Base-by-base conservation (phyloP, 306 rosid genomes). In the Acacia acuminata region DNA sequence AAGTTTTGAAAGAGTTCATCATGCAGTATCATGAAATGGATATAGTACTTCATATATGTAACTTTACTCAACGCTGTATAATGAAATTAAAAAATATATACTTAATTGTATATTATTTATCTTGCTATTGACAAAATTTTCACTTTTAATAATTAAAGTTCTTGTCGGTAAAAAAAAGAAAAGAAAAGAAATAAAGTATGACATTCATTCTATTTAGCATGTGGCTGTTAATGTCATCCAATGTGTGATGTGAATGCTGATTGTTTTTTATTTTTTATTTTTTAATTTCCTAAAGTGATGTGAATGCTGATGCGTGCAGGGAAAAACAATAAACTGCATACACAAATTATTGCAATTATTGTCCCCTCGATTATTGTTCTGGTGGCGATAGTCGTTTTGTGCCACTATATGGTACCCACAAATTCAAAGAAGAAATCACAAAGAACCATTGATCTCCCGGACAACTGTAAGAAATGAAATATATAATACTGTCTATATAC, bases 281-380 rank as follows among this genome's bases (percentile, higher is more conserved):
- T 32, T 32, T 3, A 32, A 1, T 32, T 32, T 32, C 36, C 4
- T 32, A 3, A 32, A 32, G 36, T 32, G 36, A 32, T 32, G 36
- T 32, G 36, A 3, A 10, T 66, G 17, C 6, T 17, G 61, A 55
- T 4, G 9, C 45, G 36, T 84, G 55, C 90, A 88, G 93, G 84
- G n/a, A 69, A 36, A 50, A 15, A 63, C 66, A 86, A 76, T 40
- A 86, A 78, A 36, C 67, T 69, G 25, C 20, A 68, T 12, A 73
- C 68, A 10, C 27, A 48, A 79, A 69, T 76, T 47, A 76, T 86
- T 76, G 80, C 34, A 1, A 77, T 84, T 27, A 64, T 84, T 67
- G 74, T 68, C 69, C 81, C 85, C 16, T 53, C 85, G 30, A 75
- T 76, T 78, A 77, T 74, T n/a, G 76, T 58, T 68, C 61, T 85